Evolutionary conservation across 2,329 filamentous ascomycete genomes (phyloP).

Genomic region (Cladobotryum protrusum): DNA sequence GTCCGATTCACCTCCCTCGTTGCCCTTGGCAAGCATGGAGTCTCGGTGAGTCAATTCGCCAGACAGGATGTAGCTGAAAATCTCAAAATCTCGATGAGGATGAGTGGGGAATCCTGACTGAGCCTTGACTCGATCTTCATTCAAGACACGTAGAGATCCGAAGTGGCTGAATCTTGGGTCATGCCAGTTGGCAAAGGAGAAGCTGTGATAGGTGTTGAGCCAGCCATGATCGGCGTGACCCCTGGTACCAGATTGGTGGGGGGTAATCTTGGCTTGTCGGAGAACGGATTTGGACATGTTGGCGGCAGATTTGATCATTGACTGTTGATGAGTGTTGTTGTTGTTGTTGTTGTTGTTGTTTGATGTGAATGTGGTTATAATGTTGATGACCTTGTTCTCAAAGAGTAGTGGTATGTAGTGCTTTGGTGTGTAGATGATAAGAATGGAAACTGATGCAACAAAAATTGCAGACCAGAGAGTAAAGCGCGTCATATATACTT

Average conservation of each 20-base stretch:
- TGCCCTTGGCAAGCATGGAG: conserved; percentile 68
- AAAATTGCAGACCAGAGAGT: conserved; percentile 28
- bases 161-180: conserved; percentile 62
- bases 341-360: conserved; percentile 12
- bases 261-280: conserved; percentile 64
- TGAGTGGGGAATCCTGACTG: conserved; percentile 78
- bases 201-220: conserved; percentile 82
- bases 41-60: conserved; percentile 86
- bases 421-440: conserved; percentile 24
- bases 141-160: conserved; percentile 75
- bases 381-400: conserved; percentile 4
- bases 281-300: conserved; percentile 56
- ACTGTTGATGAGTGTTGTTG: conserved; percentile 11
- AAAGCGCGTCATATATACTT: conserved; percentile 36
- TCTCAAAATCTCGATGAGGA: conserved; percentile 79
- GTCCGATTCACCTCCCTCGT: conserved; percentile 53
- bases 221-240: conserved; percentile 80
- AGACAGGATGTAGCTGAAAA: conserved; percentile 80
- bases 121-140: conserved; percentile 76
- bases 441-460: conserved; percentile 32
- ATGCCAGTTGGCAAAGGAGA: conserved; percentile 71
- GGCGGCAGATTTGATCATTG: conserved; percentile 32
- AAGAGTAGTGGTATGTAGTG: conserved; percentile 18
- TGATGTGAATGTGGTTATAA: too few relatives aligned
- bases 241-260: conserved; percentile 63